Base-by-base conservation (phyloP, 768 basidiomycete species). In the Auriscalpium microsporum region DNA sequence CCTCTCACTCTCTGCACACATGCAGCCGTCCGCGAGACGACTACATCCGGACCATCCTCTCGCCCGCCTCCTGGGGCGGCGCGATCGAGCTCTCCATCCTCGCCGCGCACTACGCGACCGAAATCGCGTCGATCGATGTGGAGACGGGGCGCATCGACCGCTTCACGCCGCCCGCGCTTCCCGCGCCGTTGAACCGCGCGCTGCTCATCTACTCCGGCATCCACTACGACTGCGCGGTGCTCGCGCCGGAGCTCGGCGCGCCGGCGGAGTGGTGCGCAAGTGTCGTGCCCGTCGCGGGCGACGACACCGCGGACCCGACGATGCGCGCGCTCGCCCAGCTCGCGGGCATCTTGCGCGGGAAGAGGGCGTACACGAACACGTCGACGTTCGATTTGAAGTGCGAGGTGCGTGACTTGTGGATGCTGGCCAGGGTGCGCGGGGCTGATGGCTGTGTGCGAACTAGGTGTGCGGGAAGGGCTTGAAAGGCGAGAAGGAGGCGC, bases 201-300 rank as follows among this genome's bases (percentile, higher is more conserved):
- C 68, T 96, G 13, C 65, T 97, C n/a, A 76, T 97, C 4, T 98
- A 98, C 72, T 92, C 90, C 0, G 95, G 95, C 3, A 96, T 97
- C 47, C 94, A 98, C 68, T 99, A 99, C 69, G 95, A 99, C 68
- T 90, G 90, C 9, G 82, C 87, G 6, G 85, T 89, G 0, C 72
- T 94, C 42, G 83, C 94, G 14, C 96, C 92, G 0, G 76, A 81
- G 69, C 73, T 75, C 9, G 83, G 84, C 47, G 90, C 87, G 2
- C 89, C 90, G 0, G 65, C 73, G 28, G 93, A 90, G 56, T 99
- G 94, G 80, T 94, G 97, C 70, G 92, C 88, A 2, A 61, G 70
- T 46, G 66, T 89, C 48, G 91, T 92, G 65, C 84, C 84, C 8
- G 73, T 83, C 10, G 81, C 78, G 56, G 64, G 79, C 56, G 51